phyloP scores from a whole-genome alignment of 805 yeast species.

The Saccharomyces cerevisiae region DNA sequence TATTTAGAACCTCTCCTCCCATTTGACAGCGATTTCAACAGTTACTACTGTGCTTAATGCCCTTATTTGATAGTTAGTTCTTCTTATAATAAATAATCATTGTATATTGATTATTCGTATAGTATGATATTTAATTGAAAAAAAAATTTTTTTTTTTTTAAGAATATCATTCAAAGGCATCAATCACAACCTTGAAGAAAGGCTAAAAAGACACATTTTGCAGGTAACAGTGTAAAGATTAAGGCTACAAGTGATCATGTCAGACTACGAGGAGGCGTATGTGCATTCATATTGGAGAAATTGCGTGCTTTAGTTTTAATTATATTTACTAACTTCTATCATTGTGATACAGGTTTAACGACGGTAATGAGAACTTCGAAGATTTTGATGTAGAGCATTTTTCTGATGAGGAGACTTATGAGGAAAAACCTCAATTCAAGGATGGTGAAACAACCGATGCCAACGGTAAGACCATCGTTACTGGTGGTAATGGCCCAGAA shows the following conservation, averaged over 20 bases:
- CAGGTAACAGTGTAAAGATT: not conserved
- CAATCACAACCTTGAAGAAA: not conserved
- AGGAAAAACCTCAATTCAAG: conserved; percentile 28
- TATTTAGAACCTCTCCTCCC: not conserved
- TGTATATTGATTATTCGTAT: not conserved
- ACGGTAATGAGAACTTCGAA: conserved; percentile 58
- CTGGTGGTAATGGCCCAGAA: conserved; percentile 59
- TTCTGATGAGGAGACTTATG: conserved; percentile 51
- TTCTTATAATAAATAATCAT: not conserved
- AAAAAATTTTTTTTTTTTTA: not conserved
- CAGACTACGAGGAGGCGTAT: conserved; percentile 47
- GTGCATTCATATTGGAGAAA: conserved; percentile 7
- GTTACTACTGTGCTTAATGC: not conserved
- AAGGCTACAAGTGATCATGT: conserved; percentile 30
- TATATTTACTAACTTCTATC: not conserved
- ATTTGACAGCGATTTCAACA: not conserved
- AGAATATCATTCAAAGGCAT: not conserved
- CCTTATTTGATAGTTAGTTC: not conserved
- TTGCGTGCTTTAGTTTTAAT: not conserved
- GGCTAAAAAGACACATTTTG: not conserved
- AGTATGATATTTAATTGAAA: not conserved
- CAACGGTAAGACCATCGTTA: conserved; percentile 66
- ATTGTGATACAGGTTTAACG: conserved; percentile 44
- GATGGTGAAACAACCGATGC: conserved; percentile 37
- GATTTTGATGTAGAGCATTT: conserved; percentile 83